A percentile compares a stretch with the other conserved stretches of the same genome.
Conservation (phyloP, 768 basidiomycete genomes). For the Hygrophorus pudorinus region DNA sequence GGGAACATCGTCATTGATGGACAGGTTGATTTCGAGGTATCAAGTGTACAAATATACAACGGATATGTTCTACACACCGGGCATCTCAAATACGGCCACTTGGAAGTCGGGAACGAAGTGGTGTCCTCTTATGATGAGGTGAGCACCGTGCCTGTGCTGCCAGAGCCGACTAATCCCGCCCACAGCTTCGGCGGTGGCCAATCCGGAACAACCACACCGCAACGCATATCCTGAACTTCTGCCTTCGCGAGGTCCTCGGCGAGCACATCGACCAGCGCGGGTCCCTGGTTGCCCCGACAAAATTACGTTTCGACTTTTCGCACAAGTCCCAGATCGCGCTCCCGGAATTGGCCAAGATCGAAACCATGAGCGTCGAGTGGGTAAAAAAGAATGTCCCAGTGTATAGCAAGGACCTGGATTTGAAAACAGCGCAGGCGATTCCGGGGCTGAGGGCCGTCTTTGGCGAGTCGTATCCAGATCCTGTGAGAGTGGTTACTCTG, state of each 20-base stretch:
- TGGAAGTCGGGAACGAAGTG: slow-evolving; percentile 72
- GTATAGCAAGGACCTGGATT: too few relatives aligned
- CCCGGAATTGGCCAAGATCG: slow-evolving; percentile 73
- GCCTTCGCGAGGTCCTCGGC: slow-evolving; percentile 85
- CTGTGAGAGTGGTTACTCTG: too few relatives aligned
- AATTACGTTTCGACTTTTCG: slow-evolving; percentile 98
- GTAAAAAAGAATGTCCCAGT: slow-evolving; percentile 81
- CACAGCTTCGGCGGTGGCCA: slow-evolving; percentile 84
- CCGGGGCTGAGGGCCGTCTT: too few relatives aligned
- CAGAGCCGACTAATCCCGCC: neutral
- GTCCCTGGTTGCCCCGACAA: too few relatives aligned
- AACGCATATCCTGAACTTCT: too few relatives aligned
- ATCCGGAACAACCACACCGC: slow-evolving; percentile 97
- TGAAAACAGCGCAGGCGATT: slow-evolving; percentile 73
- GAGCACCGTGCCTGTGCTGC: slow-evolving; percentile 17
- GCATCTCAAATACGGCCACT: slow-evolving; percentile 75
- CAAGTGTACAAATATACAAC: too few relatives aligned
- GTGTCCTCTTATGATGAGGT: too few relatives aligned
- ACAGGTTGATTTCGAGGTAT: slow-evolving; percentile 79
- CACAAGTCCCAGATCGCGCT: slow-evolving; percentile 84
- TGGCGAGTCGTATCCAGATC: too few relatives aligned
- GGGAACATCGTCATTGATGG: slow-evolving; percentile 93
- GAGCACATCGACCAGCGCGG: slow-evolving; percentile 99
- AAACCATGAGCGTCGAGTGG: slow-evolving; percentile 79
- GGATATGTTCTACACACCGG: slow-evolving; percentile 96